Conservation (phyloP, 129 eudicot genomes). For the Smallanthus sonchifolius region DNA sequence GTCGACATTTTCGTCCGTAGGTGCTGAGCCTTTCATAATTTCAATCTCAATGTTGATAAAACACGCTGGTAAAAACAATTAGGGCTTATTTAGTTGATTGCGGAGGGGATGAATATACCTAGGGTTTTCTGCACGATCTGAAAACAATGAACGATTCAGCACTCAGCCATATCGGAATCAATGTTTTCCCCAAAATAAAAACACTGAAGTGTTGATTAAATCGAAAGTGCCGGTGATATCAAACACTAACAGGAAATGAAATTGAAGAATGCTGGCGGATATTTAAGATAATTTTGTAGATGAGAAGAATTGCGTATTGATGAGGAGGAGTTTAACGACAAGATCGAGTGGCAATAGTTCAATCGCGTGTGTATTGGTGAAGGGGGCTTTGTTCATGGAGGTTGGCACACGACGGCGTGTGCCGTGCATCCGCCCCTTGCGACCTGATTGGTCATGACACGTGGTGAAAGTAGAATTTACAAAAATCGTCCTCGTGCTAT, state of each 20-base stretch:
- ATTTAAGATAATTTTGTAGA: not conserved
- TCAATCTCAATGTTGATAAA: not conserved
- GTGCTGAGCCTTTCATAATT: not conserved
- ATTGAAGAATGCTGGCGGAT: not conserved
- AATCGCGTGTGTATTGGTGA: constrained; percentile 19
- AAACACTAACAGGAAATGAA: not conserved
- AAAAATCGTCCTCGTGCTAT: no score
- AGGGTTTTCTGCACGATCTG: not conserved
- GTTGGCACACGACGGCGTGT: constrained; percentile 43
- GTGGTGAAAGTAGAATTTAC: not conserved
- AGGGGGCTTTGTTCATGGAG: constrained; percentile 7
- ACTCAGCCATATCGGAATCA: not conserved
- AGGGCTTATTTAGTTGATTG: not conserved
- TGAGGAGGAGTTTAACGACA: constrained; percentile 13
- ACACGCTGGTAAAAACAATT: not conserved
- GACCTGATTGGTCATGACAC: constrained; percentile 25
- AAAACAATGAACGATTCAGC: no score
- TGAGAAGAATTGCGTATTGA: not conserved
- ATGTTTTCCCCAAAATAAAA: not conserved
- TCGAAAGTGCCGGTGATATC: not conserved
- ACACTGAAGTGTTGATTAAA: not conserved
- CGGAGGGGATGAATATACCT: no score
- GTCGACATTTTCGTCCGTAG: constrained; percentile 3
- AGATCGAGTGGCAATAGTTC: not conserved
- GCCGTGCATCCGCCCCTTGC: constrained; percentile 20